Evolutionary conservation across 257 asterid genomes (phyloP), one percentile per base, ranked within the genome.

Genomic region (Vinca minor): DNA sequence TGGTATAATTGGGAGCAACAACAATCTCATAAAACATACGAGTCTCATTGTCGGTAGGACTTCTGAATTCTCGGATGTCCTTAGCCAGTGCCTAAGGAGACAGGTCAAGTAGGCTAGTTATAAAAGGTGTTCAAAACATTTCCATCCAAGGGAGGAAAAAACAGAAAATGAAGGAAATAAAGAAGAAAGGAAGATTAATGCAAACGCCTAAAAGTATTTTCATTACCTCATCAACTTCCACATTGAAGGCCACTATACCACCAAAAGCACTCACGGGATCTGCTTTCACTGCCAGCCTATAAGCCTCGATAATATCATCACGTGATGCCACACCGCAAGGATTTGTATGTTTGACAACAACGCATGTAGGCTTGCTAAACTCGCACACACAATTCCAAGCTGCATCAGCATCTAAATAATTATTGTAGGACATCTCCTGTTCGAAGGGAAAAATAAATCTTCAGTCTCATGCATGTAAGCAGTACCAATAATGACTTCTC

Each of bases 261-360:
- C 97, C 98, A 76, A 93, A 93, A 53, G 97, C 97, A 71, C 98
- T 89, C 67, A 89, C 92, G n/a, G 98, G 95, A 69, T 93, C 98
- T 34, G 94, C 97, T 84, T 74, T 84, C 71, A 93, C 98, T 50
- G 98, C 98, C 69, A 93, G 75, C 76, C 95, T 80, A 75, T 93
- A 93, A 25, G 96, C 98, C 81, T 89, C 94, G 48, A 89, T 52
- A 62, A 89, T 84, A 76, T 93, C 79, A 60, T 79, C 71, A 14
- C 94, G 96, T 35, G 98, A 84, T 59, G 98, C 98, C 64, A 93
- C 97, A 42, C 98, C 98, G 71, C 97, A 93, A 59, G 98, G 97
- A 84, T 93, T 93, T 46, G 98, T 84, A 76, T 93, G 98, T 73
- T 93, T 93, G 75, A 89, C 97, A 67, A 89, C 75, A 23, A 93